A percentile compares a stretch with the other conserved stretches of the same genome.
phyloP scores from a whole-genome alignment of 1,284 basidiomycete genomes.

The Coniophora puteana region DNA sequence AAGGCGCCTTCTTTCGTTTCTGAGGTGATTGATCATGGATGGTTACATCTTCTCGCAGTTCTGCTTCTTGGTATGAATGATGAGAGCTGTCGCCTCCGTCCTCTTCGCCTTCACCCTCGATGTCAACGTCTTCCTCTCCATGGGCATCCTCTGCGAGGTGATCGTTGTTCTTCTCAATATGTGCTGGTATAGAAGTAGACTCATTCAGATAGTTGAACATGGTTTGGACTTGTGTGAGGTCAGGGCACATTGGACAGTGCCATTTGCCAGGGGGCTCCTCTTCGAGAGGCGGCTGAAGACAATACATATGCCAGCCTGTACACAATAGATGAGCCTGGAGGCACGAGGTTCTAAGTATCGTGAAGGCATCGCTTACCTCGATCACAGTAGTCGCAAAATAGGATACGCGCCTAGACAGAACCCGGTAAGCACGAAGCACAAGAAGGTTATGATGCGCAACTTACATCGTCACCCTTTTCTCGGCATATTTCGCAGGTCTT shows the following conservation, averaged over 20 bases:
- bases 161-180: no score
- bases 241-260: constrained; percentile 66
- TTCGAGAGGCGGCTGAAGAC: constrained; percentile 72
- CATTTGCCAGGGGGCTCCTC: constrained; percentile 73
- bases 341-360: no score
- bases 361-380: constrained; percentile 67
- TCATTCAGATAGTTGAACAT: constrained; percentile 1
- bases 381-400: constrained; percentile 96
- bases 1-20: constrained; percentile 25
- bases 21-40: constrained; percentile 16
- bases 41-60: constrained; percentile 18
- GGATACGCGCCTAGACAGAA: constrained; percentile 62
- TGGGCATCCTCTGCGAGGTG: no score
- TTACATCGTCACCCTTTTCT: constrained; percentile 86
- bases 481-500: constrained; percentile 90
- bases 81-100: constrained; percentile 23
- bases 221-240: constrained; percentile 4
- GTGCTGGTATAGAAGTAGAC: no score
- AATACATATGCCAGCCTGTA: constrained; percentile 90
- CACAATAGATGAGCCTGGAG: no score
- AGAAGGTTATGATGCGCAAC: constrained; percentile 28
- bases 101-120: constrained; percentile 13
- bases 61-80: constrained; percentile 27
- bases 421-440: constrained; percentile 13
- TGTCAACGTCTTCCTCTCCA: constrained; percentile 20